phyloP scores from a whole-genome alignment of 1,139 yeast genomes.

The Pichia sp. region DNA sequence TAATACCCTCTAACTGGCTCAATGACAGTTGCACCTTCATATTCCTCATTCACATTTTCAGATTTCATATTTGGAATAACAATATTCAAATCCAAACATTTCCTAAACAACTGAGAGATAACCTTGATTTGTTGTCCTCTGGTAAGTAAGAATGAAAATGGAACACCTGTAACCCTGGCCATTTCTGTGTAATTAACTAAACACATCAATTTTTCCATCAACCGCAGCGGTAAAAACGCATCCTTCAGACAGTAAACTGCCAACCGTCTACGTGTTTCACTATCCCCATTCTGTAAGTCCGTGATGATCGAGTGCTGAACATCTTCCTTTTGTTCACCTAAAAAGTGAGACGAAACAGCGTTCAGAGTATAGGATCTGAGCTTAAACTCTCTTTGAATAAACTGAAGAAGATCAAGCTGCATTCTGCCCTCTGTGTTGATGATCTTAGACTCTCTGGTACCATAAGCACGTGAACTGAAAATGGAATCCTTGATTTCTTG shows the following conservation, averaged over 20 bases:
- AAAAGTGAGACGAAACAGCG: constrained; percentile 90
- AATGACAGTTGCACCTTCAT: constrained; percentile 98
- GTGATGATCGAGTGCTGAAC: constrained; percentile 97
- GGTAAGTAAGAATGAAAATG: constrained; percentile 82
- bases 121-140: constrained; percentile 98
- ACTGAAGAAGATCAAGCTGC: constrained; percentile 90
- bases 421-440: constrained; percentile 93
- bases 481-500: constrained; percentile 79
- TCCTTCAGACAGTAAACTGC: constrained; percentile 98
- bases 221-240: constrained; percentile 84
- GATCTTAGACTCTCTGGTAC: constrained; percentile 88
- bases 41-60: constrained; percentile 83
- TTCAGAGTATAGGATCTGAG: constrained; percentile 91
- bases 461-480: constrained; percentile 93
- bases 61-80: constrained; percentile 87
- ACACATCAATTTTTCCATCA: constrained; percentile 91
- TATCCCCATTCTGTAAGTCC: constrained; percentile 85
- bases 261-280: constrained; percentile 87
- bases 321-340: constrained; percentile 96
- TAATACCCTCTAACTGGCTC: constrained; percentile 95
- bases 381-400: constrained; percentile 91
- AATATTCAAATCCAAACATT: constrained; percentile 78
- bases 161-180: constrained; percentile 99
- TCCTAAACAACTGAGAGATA: constrained; percentile 88
- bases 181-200: constrained; percentile 95